Evolutionary conservation across 495 filamentous ascomycete genomes (phyloP).

Genomic region (Neurospora sp.): DNA sequence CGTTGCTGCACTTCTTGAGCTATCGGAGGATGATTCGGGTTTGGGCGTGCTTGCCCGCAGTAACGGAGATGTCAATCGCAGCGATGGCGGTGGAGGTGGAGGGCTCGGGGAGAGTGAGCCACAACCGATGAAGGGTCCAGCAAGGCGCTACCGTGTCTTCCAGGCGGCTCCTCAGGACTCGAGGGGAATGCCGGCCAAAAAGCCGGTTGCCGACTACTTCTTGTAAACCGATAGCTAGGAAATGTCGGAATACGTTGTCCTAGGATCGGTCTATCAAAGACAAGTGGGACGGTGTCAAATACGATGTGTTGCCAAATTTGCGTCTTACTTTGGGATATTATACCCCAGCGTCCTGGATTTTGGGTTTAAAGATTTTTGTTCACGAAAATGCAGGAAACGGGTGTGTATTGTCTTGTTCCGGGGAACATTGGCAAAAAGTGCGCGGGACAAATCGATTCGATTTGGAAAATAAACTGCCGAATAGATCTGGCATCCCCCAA

Average conservation of each 20-base stretch:
- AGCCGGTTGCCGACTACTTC: conserved; percentile 96
- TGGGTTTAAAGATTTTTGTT: not conserved
- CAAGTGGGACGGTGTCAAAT: not conserved
- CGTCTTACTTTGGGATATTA: not conserved
- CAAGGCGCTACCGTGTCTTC: conserved; percentile 88
- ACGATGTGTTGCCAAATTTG: not conserved
- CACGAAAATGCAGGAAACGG: not conserved
- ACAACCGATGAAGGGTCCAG: conserved; percentile 53
- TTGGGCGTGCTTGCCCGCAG: conserved; percentile 66
- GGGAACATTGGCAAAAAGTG: not conserved
- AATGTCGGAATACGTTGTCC: not conserved
- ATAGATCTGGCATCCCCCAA: not conserved
- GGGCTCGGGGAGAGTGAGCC: conserved; percentile 10
- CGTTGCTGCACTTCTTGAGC: conserved; percentile 87
- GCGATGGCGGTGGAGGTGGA: conserved; percentile 24
- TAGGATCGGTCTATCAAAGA: not conserved
- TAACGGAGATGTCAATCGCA: conserved; percentile 65
- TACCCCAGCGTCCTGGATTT: not conserved
- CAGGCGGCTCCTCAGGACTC: conserved; percentile 95
- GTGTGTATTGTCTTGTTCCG: not conserved
- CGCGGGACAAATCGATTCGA: not conserved
- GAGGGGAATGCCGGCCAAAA: conserved; percentile 97
- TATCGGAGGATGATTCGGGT: conserved; percentile 72
- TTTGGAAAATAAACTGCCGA: not conserved
- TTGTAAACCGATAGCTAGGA: conserved; percentile 32